These are phyloP conservation scores for Austroboletus festivus DNA, from an alignment of 768 basidiomycete species.

Conservation along the genomic window DNA sequence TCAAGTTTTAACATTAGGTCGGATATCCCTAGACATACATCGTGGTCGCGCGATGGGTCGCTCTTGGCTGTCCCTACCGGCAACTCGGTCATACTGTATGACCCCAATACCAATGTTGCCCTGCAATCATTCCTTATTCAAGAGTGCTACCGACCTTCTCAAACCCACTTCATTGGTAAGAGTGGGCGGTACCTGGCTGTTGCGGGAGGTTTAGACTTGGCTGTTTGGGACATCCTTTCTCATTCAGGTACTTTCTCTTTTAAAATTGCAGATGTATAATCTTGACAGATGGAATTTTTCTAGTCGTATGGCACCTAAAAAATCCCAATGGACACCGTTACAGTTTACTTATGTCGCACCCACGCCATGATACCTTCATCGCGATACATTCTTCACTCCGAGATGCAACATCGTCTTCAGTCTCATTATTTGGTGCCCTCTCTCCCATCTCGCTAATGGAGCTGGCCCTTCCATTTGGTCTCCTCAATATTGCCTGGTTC, in stretches of 20 bases:
- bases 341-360: slow-evolving; percentile 52
- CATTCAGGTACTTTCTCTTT: slow-evolving; percentile 46
- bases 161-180: slow-evolving; percentile 63
- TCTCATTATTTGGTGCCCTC: slow-evolving; percentile 47
- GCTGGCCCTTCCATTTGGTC: slow-evolving; percentile 56
- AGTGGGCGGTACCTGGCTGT: slow-evolving; percentile 70
- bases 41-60: slow-evolving; percentile 86
- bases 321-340: slow-evolving; percentile 37
- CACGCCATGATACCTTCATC: slow-evolving; percentile 54
- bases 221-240: slow-evolving; percentile 71
- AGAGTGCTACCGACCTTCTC: slow-evolving; percentile 44
- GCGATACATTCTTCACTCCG: slow-evolving; percentile 43
- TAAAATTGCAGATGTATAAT: not conserved
- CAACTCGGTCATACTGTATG: slow-evolving; percentile 68
- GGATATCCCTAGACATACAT: slow-evolving; percentile 59
- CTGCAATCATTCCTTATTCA: slow-evolving; percentile 58
- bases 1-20: slow-evolving; percentile 68
- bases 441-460: slow-evolving; percentile 45
- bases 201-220: slow-evolving; percentile 44
- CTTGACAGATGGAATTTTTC: not conserved
- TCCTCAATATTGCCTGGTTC: slow-evolving; percentile 49
- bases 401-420: slow-evolving; percentile 35
- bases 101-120: slow-evolving; percentile 58
- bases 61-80: slow-evolving; percentile 74
- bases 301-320: slow-evolving; percentile 61